Percentiles rank a stretch among this genome's conserved stretches.
phyloP scores from a whole-genome alignment of 208 protist genomes.

The Naegleria lovaniensis region DNA sequence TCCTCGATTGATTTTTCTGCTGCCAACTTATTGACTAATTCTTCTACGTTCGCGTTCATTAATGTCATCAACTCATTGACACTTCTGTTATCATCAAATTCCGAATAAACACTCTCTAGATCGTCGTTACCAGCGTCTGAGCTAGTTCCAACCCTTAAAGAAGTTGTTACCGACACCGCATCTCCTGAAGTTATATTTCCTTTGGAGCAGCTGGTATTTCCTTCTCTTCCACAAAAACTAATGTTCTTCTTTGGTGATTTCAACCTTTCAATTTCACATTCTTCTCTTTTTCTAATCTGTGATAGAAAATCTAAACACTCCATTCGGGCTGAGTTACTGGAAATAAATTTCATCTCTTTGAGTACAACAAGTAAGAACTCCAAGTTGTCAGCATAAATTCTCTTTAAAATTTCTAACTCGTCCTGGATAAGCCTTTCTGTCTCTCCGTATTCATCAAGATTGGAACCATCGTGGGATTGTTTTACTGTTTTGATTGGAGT shows the following conservation, averaged over 20 bases:
- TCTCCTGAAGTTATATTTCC: not conserved
- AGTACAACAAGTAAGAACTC: not conserved
- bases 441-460: not conserved
- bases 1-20: not conserved
- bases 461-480: not conserved
- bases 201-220: too few species aligned
- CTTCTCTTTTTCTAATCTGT: not conserved
- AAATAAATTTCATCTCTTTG: not conserved
- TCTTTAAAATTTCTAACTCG: not conserved
- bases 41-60: not conserved
- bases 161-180: not conserved
- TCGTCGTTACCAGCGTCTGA: not conserved
- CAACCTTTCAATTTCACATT: not conserved
- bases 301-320: not conserved
- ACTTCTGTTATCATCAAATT: not conserved
- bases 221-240: not conserved
- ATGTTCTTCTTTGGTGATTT: not conserved
- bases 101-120: not conserved
- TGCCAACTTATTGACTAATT: not conserved
- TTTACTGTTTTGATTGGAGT: not conserved
- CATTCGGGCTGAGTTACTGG: not conserved
- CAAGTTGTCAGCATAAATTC: not conserved
- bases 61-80: not conserved
- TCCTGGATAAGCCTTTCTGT: not conserved
- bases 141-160: not conserved